phyloP scores from a whole-genome alignment of 23 red algal species.

The Cyanidioschyzon merolae region DNA sequence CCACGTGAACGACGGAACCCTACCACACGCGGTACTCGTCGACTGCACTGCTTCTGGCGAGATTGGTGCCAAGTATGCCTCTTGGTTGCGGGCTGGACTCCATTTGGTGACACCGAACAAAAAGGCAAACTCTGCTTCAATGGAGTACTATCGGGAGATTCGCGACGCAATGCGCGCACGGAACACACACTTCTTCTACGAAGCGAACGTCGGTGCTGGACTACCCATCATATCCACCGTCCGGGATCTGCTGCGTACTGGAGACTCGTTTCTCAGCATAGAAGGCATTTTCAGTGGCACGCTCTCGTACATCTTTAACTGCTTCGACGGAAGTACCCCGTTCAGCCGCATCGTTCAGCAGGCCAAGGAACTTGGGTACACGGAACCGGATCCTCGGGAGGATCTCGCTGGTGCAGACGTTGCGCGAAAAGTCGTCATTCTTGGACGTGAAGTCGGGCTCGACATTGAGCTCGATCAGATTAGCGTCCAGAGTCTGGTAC shows the following conservation, averaged over 20 bases:
- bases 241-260: slow-evolving; percentile 80
- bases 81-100: slow-evolving; percentile 67
- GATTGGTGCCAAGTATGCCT: slow-evolving; percentile 56
- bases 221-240: slow-evolving; percentile 88
- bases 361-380: slow-evolving; percentile 79
- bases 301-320: slow-evolving; percentile 93
- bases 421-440: slow-evolving; percentile 85
- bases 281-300: slow-evolving; percentile 95
- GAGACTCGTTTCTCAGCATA: slow-evolving; percentile 77
- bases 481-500: slow-evolving; percentile 65
- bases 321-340: slow-evolving; percentile 61
- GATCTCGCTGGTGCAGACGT: slow-evolving; percentile 87
- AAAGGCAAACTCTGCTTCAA: slow-evolving; percentile 68
- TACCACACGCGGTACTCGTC: slow-evolving; percentile 81
- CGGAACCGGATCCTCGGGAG: slow-evolving; percentile 94
- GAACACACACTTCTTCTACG: slow-evolving; percentile 97
- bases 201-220: slow-evolving; percentile 93
- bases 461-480: slow-evolving; percentile 65
- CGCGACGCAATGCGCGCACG: slow-evolving; percentile 57
- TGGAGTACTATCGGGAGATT: slow-evolving; percentile 45
- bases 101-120: slow-evolving; percentile 96
- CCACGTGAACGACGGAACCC: slow-evolving; percentile 55
- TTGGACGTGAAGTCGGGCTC: slow-evolving; percentile 84
- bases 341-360: slow-evolving; percentile 62
- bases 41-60: slow-evolving; percentile 89